Base-by-base conservation (phyloP, 2,329 filamentous ascomycete genomes). In the Aspergillus sp. region DNA sequence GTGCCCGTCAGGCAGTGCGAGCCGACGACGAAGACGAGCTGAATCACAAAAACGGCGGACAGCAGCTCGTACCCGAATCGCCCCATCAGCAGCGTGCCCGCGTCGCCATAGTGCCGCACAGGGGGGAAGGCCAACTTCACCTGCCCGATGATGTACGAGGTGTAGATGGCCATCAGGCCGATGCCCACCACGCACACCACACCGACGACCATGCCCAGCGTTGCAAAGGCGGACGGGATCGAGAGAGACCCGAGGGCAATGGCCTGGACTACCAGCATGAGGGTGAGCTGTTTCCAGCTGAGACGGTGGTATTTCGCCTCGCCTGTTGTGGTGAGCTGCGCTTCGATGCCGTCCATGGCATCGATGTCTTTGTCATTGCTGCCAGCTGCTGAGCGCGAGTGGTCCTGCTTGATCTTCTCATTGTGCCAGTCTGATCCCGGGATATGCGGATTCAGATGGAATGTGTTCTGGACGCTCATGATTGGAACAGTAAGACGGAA, bases 251-350 rank as follows among this genome's bases (percentile, higher is more conserved):
- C 78, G 20, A 80, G 69, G 6, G 77, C 75, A 54, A 79, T 78
- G 23, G 77, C 76, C 58, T 80, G 77, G 49, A 79, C 78, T 48
- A 80, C 77, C 50, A 80, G 64, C 51, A 78, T 75, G 16, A 79
- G 65, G 1, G 76, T 79, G 32, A 79, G 66, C 17, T 75, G 72
- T 60, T 79, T 78, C 79, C 80, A 82, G 47, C 79, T 71, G 20
- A 80, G 66, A 17, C 42, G 42, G 11, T 45, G 19, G 42, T 19
- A 45, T 20, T 42, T 42, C 1, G n/a, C 11, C 19, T 42, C 40
- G 1, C 40, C 40, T 9, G n/a, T n/a, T 17, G n/a, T 3, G 17
- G 17, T 42, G 19, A 42, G n/a, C 14, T 17, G 40, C 14, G 20
- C 40, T 29, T 29, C 25, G 25, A 29, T 7, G 25, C 6, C 21